phyloP scores from a whole-genome alignment of 345 rosid genomes.

The Sisymbrium altissimum region DNA sequence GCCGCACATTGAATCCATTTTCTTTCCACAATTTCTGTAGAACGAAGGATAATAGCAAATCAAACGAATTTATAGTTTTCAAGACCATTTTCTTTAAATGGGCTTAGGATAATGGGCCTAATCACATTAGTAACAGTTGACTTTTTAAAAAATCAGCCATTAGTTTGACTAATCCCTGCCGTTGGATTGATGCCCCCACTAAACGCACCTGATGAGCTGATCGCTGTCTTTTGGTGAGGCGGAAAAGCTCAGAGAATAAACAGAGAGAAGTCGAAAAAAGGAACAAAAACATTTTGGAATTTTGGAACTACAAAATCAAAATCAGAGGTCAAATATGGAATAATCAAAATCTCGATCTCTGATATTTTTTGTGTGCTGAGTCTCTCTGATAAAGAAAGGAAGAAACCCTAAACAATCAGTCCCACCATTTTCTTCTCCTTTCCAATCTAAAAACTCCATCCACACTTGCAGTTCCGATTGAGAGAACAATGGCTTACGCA shows the following conservation, averaged over 20 bases:
- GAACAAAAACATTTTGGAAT: not conserved
- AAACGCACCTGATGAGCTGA: constrained; percentile 6
- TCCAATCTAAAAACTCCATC: not conserved
- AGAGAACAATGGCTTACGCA: constrained; percentile 50
- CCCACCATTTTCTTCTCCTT: not conserved
- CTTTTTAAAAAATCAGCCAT: not conserved
- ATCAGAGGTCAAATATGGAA: constrained; percentile 1
- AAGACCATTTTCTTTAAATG: too few relatives aligned
- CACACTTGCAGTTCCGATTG: not conserved
- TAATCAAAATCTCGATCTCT: constrained; percentile 11
- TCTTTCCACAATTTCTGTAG: too few relatives aligned
- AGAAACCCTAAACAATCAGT: not conserved
- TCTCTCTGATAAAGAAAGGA: not conserved
- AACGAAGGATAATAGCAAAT: too few relatives aligned
- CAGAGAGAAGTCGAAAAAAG: not conserved
- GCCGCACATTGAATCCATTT: too few relatives aligned
- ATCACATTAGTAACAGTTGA: not conserved
- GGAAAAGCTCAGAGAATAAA: constrained; percentile 23
- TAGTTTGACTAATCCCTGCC: constrained; percentile 12
- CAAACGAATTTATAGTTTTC: too few relatives aligned
- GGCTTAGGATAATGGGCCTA: not conserved
- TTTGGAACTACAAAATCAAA: not conserved
- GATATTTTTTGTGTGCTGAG: constrained; percentile 4
- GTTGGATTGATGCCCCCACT: not conserved
- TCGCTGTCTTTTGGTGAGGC: constrained; percentile 24